Percentiles rank a stretch among this genome's conserved stretches.
Evolutionary conservation across 805 yeast genomes (phyloP).

Genomic region (Kodamaea nitidulidarum): DNA sequence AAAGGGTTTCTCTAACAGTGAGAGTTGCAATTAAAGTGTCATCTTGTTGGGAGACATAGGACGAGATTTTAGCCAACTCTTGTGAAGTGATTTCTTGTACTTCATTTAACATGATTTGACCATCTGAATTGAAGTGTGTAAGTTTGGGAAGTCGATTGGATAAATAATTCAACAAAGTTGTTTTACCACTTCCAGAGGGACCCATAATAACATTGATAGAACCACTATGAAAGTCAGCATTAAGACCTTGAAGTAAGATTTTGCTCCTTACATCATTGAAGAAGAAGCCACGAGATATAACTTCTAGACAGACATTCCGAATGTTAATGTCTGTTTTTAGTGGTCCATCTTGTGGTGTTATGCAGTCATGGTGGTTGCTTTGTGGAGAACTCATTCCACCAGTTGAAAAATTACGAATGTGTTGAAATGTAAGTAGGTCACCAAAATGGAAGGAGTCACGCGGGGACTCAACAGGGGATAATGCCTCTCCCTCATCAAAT

Average conservation of each 20-base stretch:
- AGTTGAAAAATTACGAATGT: background rate
- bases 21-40: constrained; percentile 63
- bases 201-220: constrained; percentile 73
- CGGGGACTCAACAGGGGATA: background rate
- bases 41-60: constrained; percentile 82
- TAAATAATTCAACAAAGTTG: constrained; percentile 58
- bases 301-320: constrained; percentile 8
- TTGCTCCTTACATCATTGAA: constrained; percentile 8
- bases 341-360: background rate
- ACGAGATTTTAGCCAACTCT: constrained; percentile 41
- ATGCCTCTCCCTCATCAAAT: background rate
- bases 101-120: constrained; percentile 25
- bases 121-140: constrained; percentile 20
- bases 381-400: background rate
- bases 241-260: constrained; percentile 35
- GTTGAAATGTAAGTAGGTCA: background rate
- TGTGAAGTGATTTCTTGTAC: constrained; percentile 20
- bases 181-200: constrained; percentile 78
- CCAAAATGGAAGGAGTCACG: background rate
- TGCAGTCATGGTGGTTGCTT: no score
- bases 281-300: background rate
- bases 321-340: constrained; percentile 10
- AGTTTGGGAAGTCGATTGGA: constrained; percentile 49
- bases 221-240: constrained; percentile 51
- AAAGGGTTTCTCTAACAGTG: constrained; percentile 74